These are phyloP conservation scores for Phaffia rhodozyma DNA, from an alignment of 1,284 basidiomycete species.

Conservation along the genomic window DNA sequence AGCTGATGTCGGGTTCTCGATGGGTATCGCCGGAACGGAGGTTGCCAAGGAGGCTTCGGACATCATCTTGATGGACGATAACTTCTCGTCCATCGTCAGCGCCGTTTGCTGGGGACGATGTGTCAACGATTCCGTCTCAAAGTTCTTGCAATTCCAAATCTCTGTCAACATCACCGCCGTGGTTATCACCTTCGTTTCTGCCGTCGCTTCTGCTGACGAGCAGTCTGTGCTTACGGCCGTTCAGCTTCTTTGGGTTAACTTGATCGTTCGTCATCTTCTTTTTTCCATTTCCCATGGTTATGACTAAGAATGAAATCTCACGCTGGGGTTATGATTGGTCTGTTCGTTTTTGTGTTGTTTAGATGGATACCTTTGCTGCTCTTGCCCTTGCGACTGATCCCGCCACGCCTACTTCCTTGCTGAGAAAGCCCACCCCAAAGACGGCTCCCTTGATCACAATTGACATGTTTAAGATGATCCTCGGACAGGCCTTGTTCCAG, in stretches of 20 bases:
- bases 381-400: constrained; percentile 94
- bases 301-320: background rate
- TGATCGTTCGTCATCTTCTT: constrained; percentile 34
- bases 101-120: constrained; percentile 99
- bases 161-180: constrained; percentile 94
- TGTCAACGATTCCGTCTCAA: constrained; percentile 93
- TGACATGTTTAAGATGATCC: constrained; percentile 90
- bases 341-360: constrained; percentile 30
- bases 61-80: constrained; percentile 85
- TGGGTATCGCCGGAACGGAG: constrained; percentile 98
- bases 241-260: constrained; percentile 92
- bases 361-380: constrained; percentile 94
- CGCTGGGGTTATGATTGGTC: background rate
- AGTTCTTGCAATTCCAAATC: constrained; percentile 97
- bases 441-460: constrained; percentile 76
- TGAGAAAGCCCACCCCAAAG: constrained; percentile 83
- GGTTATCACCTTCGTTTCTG: constrained; percentile 81
- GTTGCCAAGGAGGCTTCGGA: constrained; percentile 98
- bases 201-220: constrained; percentile 65
- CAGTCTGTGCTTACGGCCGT: constrained; percentile 83
- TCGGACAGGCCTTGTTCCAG: constrained; percentile 82
- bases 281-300: background rate
- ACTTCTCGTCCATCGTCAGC: constrained; percentile 89
- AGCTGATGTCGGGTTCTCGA: constrained; percentile 86
- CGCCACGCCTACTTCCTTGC: constrained; percentile 63